Evolutionary conservation across 495 filamentous ascomycete species (phyloP).

Genomic region (Penicillium salamii): DNA sequence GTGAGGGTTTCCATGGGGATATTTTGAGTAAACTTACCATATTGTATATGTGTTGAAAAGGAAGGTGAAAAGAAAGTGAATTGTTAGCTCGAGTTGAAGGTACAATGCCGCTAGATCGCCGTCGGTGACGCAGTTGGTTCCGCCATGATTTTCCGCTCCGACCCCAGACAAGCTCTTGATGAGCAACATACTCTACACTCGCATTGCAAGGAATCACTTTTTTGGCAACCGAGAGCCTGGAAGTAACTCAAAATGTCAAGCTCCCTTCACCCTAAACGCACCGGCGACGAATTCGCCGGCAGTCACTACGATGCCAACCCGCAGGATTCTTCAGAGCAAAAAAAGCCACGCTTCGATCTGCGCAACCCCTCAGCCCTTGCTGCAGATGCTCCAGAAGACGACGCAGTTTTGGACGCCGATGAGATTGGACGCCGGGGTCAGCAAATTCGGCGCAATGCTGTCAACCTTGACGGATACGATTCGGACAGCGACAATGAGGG

Average conservation of each 20-base stretch:
- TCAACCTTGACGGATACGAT: slow-evolving; percentile 96
- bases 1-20: too few species aligned
- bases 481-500: slow-evolving; percentile 92
- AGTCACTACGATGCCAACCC: slow-evolving; percentile 60
- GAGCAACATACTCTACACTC: too few species aligned
- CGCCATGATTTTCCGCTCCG: slow-evolving; percentile 48
- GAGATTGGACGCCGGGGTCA: slow-evolving; percentile 81
- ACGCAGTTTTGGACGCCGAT: slow-evolving; percentile 81
- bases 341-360: slow-evolving; percentile 91
- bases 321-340: slow-evolving; percentile 52
- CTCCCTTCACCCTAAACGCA: slow-evolving; percentile 75
- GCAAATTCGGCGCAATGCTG: slow-evolving; percentile 80
- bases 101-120: slow-evolving; percentile 5
- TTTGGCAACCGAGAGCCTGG: too few species aligned
- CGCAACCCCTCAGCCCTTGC: slow-evolving; percentile 91
- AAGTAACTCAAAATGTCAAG: too few species aligned
- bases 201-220: too few species aligned
- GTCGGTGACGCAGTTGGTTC: slow-evolving; percentile 44
- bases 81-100: not conserved
- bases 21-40: slow-evolving; percentile 32
- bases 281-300: slow-evolving; percentile 74
- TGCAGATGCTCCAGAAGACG: slow-evolving; percentile 73
- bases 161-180: slow-evolving; percentile 33
- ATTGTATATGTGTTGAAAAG: not conserved
- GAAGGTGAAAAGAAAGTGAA: slow-evolving; percentile 4